Percentiles rank a stretch among this genome's conserved stretches.
phyloP scores from a whole-genome alignment of 495 filamentous ascomycete genomes.

The Filosporella fistucella region DNA sequence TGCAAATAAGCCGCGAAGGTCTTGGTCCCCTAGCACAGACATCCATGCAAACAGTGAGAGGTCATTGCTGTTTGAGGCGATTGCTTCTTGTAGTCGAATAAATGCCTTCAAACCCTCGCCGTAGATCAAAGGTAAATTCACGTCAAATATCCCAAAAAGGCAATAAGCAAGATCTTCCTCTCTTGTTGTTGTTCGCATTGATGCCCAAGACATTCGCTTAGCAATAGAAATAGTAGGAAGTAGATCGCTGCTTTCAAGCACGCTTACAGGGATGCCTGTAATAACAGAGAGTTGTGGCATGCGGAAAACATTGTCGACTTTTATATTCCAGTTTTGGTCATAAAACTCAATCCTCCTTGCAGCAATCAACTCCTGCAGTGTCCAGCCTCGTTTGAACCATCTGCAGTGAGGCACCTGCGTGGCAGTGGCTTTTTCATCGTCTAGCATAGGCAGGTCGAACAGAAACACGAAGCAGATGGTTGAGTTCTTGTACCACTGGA shows the following conservation, averaged over 20 bases:
- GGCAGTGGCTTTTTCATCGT: not conserved
- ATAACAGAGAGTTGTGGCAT: not conserved
- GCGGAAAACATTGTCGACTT: not conserved
- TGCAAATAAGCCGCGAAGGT: not conserved
- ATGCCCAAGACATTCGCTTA: constrained; percentile 24
- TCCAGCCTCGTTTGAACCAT: constrained; percentile 34
- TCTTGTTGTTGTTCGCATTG: constrained; percentile 17
- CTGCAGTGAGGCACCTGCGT: constrained; percentile 12
- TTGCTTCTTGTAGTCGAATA: constrained; percentile 28
- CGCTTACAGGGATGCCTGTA: not conserved
- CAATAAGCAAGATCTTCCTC: constrained; percentile 18
- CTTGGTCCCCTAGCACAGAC: not conserved
- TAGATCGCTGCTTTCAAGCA: not conserved
- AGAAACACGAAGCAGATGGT: constrained; percentile 9
- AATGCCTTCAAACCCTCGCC: constrained; percentile 20
- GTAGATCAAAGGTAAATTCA: not conserved
- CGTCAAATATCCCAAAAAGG: constrained; percentile 9
- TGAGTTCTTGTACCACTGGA: constrained; percentile 1
- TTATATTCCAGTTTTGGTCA: not conserved
- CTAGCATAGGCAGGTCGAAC: not conserved
- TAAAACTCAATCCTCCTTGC: constrained; percentile 7
- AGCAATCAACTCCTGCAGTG: constrained; percentile 35
- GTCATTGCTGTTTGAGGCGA: constrained; percentile 25
- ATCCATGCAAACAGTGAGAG: constrained; percentile 28
- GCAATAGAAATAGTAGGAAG: constrained; percentile 21